Percentiles rank a stretch among this genome's conserved stretches.
These are phyloP conservation scores for Thermothelomyces thermophilus DNA, from an alignment of 2,329 filamentous ascomycete species.

Conservation along the genomic window DNA sequence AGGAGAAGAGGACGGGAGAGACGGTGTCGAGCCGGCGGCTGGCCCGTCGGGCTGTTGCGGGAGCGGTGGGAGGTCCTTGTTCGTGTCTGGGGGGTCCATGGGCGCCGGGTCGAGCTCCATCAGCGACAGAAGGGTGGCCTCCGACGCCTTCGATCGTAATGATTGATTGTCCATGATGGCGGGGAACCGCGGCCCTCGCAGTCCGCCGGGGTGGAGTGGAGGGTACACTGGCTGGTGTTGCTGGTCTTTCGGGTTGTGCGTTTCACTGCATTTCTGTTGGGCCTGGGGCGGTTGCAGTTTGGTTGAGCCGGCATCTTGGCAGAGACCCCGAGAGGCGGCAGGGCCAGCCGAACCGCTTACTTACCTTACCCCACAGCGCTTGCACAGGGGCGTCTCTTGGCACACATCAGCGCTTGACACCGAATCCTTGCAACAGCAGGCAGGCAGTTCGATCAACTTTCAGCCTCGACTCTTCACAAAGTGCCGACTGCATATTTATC, in stretches of 20 bases:
- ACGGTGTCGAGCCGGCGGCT: conserved; percentile 24
- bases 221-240: background rate
- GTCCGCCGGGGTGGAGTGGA: background rate
- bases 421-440: background rate
- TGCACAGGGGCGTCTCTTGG: conserved; percentile 10
- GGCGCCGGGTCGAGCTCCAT: conserved; percentile 77
- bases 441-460: background rate
- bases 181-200: background rate
- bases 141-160: conserved; percentile 37
- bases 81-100: conserved; percentile 49
- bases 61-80: conserved; percentile 41
- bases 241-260: background rate
- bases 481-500: too few species aligned
- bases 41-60: conserved; percentile 31
- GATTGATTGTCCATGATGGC: conserved; percentile 32
- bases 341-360: too few species aligned
- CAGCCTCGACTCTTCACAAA: background rate
- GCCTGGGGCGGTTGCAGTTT: conserved; percentile 1
- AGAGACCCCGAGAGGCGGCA: conserved; percentile 1
- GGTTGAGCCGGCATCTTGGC: conserved; percentile 3
- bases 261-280: conserved; percentile 15
- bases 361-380: conserved; percentile 5
- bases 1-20: conserved; percentile 31
- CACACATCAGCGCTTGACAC: conserved; percentile 8
- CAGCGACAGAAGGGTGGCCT: conserved; percentile 57